Percentiles rank a stretch among this genome's conserved stretches.
These are phyloP conservation scores for Cutaneotrichosporon sp. DNA, from an alignment of 1,284 basidiomycete genomes.

Conservation along the genomic window DNA sequence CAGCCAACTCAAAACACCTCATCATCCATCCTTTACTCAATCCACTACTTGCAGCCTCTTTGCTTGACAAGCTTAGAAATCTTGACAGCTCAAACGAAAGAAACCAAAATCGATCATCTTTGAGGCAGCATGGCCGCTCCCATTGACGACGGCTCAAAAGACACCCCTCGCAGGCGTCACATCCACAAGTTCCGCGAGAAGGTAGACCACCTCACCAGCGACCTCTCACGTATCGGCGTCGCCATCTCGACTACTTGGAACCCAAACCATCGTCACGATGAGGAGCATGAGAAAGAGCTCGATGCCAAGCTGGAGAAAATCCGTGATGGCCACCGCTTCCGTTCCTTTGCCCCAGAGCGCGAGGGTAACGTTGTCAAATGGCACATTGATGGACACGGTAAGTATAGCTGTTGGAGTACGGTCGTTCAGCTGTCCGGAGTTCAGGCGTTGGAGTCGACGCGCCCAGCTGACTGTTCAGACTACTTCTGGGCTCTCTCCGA, in stretches of 20 bases:
- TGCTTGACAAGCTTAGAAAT: too few species aligned
- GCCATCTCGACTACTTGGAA: slow-evolving; percentile 45
- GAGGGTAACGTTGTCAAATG: slow-evolving; percentile 75
- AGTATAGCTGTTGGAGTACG: background rate
- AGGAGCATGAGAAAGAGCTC: slow-evolving; percentile 57
- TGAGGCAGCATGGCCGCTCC: background rate
- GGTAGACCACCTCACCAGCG: slow-evolving; percentile 34
- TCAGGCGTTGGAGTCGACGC: too few species aligned
- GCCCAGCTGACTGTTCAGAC: slow-evolving; percentile 49
- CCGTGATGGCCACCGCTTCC: slow-evolving; percentile 71
- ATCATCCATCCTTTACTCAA: too few species aligned
- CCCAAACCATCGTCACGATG: slow-evolving; percentile 64
- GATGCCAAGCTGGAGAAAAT: slow-evolving; percentile 66
- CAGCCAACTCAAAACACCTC: too few species aligned
- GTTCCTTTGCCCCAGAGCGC: slow-evolving; percentile 71
- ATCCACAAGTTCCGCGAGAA: slow-evolving; percentile 28
- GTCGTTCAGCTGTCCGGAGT: too few species aligned
- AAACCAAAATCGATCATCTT: too few species aligned
- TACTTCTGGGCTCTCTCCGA: slow-evolving; percentile 92
- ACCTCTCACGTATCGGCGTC: slow-evolving; percentile 33
- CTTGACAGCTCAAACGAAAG: too few species aligned
- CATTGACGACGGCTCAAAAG: slow-evolving; percentile 1
- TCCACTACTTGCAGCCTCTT: background rate
- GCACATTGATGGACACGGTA: slow-evolving; percentile 78
- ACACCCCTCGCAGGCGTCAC: background rate